phyloP scores from a whole-genome alignment of 140 eudicot genomes.

The Ambrosia hybrid region DNA sequence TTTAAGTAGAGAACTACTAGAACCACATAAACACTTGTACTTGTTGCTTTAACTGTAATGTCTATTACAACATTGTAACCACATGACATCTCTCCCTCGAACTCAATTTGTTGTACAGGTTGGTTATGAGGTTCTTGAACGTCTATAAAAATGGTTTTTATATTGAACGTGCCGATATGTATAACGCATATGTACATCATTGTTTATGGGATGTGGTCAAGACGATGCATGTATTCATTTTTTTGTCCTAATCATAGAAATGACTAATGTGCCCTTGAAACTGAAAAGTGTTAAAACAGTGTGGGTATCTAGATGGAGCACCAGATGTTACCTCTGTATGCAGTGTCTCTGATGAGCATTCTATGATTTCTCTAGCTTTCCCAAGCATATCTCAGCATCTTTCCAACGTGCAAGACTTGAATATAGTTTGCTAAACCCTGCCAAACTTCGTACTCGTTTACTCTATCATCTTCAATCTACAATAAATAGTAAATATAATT shows the following conservation, averaged over 20 bases:
- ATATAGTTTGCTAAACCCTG: slow-evolving; percentile 87
- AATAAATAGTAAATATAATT: not conserved
- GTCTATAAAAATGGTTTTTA: no score
- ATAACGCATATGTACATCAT: not conserved
- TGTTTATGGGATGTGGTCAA: not conserved
- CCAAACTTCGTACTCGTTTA: slow-evolving; percentile 88
- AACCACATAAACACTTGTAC: no score
- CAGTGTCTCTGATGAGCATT: slow-evolving; percentile 73
- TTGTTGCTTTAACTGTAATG: no score
- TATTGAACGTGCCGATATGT: no score
- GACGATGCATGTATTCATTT: not conserved
- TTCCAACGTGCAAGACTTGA: slow-evolving; percentile 88
- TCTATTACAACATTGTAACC: no score
- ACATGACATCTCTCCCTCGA: no score
- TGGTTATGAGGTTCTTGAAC: no score
- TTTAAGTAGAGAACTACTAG: no score
- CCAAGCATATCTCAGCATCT: slow-evolving; percentile 91
- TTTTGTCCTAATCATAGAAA: not conserved
- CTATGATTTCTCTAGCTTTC: slow-evolving; percentile 67
- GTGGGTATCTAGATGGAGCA: not conserved
- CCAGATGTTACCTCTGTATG: slow-evolving; percentile 64
- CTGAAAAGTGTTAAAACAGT: not conserved
- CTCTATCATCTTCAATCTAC: slow-evolving; percentile 70
- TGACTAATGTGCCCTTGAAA: not conserved
- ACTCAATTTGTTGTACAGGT: no score